A percentile compares a stretch with the other conserved stretches of the same genome.
Evolutionary conservation across 306 rosid genomes (phyloP).

Genomic region (Cicer cuneatum): DNA sequence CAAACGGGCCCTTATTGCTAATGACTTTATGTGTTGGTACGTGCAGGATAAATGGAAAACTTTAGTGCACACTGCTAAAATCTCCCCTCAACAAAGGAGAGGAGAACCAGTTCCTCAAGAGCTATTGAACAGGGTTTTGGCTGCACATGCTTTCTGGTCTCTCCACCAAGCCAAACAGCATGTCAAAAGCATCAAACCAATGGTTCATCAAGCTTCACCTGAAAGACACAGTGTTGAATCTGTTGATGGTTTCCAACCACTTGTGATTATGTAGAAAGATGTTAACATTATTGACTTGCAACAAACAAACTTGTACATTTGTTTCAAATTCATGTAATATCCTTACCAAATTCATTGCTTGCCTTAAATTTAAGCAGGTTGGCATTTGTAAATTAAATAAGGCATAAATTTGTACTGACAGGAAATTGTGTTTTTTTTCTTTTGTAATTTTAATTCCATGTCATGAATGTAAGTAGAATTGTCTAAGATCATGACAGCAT

Average conservation of each 20-base stretch:
- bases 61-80: slow-evolving; percentile 89
- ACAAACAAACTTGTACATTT: slow-evolving; percentile 70
- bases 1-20: neutral
- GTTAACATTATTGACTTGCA: slow-evolving; percentile 49
- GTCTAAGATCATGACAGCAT: slow-evolving; percentile 34
- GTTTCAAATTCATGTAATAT: slow-evolving; percentile 67
- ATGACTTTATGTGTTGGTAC: slow-evolving; percentile 25
- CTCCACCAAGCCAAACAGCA: slow-evolving; percentile 77
- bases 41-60: slow-evolving; percentile 96
- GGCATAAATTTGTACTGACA: slow-evolving; percentile 65
- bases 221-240: slow-evolving; percentile 23
- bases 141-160: slow-evolving; percentile 86
- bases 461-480: slow-evolving; percentile 41
- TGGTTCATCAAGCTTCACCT: neutral
- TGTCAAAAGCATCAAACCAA: slow-evolving; percentile 55
- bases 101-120: slow-evolving; percentile 94
- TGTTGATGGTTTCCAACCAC: slow-evolving; percentile 48
- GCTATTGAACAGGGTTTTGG: slow-evolving; percentile 83
- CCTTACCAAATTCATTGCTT: slow-evolving; percentile 68
- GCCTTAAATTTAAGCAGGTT: slow-evolving; percentile 50
- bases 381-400: slow-evolving; percentile 78
- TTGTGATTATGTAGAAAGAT: slow-evolving; percentile 61
- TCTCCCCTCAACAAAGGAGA: slow-evolving; percentile 91
- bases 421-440: slow-evolving; percentile 44
- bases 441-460: slow-evolving; percentile 31